Evolutionary conservation across 805 yeast genomes (phyloP), one percentile per base, ranked within the genome.

Genomic region (Lachancea thermotolerans): DNA sequence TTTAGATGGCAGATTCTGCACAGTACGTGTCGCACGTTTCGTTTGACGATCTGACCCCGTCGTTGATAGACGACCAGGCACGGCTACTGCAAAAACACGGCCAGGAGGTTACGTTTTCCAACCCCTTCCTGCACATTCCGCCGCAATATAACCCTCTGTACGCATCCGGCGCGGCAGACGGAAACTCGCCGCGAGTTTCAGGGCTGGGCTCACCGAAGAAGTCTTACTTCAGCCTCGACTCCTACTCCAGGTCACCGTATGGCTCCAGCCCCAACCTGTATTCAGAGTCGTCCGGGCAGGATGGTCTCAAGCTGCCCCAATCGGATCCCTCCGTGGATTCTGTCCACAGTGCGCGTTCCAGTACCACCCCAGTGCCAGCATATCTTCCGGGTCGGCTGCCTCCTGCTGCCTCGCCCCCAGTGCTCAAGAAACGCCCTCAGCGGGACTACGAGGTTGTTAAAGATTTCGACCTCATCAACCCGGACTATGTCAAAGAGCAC

Each of bases 21-120:
- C 35, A 29, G 15, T 62, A 55, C 40, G 50, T 53, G 14, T 55
- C 53, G 12, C 64, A 59, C 40, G 62, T 63, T 6, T 62, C 66
- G 12, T 63, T 63, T 35, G 64, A 63, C 47, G 64, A 63, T 45
- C 46, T 63, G 8, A 49, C 65, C 11, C 66, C 67, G 9, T 42
- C 57, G 3, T 43, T 59, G 34, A 44, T 53, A 1, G 65, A 61
- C 39, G 64, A 58, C 31, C 62, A 61, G 46, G 56, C 53, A 3
- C 49, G 49, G n/a, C 38, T 47, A 8, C 32, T 54, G 21, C 32
- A 21, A 4, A 59, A 56, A 38, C 47, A 48, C 27, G 47, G 53
- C 27, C 42, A 48, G 12, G 57, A 49, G 41, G 48, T 57, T 4
- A 52, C 55, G 5, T 55, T 50, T 38, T 56, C 51, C 17, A 58